Conservation (phyloP, 2,329 filamentous ascomycete species). For the Talaromyces funiculosus region DNA sequence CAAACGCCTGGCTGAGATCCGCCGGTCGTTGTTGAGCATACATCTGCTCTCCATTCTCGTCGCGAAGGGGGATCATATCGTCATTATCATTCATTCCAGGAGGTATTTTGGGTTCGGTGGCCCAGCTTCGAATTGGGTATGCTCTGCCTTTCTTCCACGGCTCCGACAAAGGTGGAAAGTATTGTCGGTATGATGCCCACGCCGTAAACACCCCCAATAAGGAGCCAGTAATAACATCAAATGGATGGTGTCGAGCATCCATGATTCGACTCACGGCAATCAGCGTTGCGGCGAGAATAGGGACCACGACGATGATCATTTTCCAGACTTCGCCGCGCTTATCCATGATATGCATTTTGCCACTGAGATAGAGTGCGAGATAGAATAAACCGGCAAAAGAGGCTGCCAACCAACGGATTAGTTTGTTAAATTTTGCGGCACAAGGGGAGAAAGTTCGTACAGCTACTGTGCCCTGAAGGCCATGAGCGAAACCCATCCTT, state of each 20-base stretch:
- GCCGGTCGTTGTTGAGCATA: conserved; percentile 7
- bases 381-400: conserved; percentile 56
- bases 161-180: conserved; percentile 53
- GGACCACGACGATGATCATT: conserved; percentile 49
- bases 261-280: conserved; percentile 55
- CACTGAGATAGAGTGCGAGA: conserved; percentile 55
- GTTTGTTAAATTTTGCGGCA: neutral
- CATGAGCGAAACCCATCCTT: conserved; percentile 57
- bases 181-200: conserved; percentile 52
- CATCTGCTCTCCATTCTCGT: conserved; percentile 27
- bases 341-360: conserved; percentile 55
- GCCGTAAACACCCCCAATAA: conserved; percentile 49
- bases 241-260: conserved; percentile 57
- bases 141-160: conserved; percentile 55
- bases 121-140: conserved; percentile 55
- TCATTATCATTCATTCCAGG: conserved; percentile 18
- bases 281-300: conserved; percentile 49
- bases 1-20: neutral
- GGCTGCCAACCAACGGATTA: conserved; percentile 32
- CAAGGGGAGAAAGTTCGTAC: conserved; percentile 33
- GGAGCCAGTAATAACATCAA: conserved; percentile 55
- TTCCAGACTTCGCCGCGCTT: conserved; percentile 58
- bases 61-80: conserved; percentile 26
- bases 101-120: conserved; percentile 36
- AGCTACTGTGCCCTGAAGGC: conserved; percentile 53